These are phyloP conservation scores for Lathyrus aphaca DNA, from an alignment of 306 rosid genomes.

Conservation along the genomic window DNA sequence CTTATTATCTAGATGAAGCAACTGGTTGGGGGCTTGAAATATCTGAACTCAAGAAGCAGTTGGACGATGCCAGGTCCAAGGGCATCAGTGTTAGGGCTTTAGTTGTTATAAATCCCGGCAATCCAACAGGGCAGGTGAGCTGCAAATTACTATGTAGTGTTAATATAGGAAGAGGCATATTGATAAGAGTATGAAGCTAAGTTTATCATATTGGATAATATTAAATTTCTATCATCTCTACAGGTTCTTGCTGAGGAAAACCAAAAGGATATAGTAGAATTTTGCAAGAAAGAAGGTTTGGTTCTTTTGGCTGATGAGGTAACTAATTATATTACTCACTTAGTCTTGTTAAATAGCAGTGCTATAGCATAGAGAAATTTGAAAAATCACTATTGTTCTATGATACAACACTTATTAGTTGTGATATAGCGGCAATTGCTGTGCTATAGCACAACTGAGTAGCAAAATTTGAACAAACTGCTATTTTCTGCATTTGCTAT, in stretches of 20 bases:
- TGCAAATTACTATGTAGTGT: slow-evolving; percentile 11
- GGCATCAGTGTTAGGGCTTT: slow-evolving; percentile 85
- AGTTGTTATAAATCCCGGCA: slow-evolving; percentile 96
- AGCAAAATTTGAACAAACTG: not conserved
- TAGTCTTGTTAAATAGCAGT: not conserved
- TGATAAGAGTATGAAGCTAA: slow-evolving; percentile 8
- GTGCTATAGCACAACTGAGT: not conserved
- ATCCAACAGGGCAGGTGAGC: slow-evolving; percentile 95
- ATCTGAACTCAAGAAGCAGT: slow-evolving; percentile 72
- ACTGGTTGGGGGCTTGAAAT: slow-evolving; percentile 86
- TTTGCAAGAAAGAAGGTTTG: slow-evolving; percentile 86
- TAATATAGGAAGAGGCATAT: slow-evolving; percentile 8
- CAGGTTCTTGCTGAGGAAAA: slow-evolving; percentile 62
- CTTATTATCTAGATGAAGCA: slow-evolving; percentile 86
- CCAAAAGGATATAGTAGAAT: slow-evolving; percentile 74
- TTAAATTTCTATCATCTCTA: slow-evolving; percentile 31
- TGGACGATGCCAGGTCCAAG: slow-evolving; percentile 74
- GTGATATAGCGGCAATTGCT: not conserved
- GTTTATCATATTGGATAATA: slow-evolving; percentile 14
- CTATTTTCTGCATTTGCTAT: not conserved
- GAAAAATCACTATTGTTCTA: not conserved
- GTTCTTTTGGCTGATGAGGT: slow-evolving; percentile 99
- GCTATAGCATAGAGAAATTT: not conserved
- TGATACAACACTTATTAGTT: not conserved
- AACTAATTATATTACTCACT: slow-evolving; percentile 5